Conservation (phyloP, 257 asterid genomes). For the Solanum dulcamara region DNA sequence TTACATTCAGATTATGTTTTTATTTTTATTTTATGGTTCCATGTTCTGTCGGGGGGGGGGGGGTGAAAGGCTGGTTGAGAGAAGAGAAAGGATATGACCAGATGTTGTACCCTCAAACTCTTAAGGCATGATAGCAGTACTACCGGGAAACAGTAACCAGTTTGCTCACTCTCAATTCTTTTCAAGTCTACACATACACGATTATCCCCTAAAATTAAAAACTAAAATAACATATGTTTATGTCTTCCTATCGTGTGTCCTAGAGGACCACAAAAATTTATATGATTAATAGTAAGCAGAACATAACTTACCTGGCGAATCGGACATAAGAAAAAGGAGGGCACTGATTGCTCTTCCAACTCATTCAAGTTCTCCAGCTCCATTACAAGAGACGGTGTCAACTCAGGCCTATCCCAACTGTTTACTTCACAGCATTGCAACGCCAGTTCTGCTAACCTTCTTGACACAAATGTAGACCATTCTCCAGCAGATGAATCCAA, state of each 20-base stretch:
- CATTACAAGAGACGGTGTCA: constrained; percentile 39
- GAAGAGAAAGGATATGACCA: not conserved
- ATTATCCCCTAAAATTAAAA: not conserved
- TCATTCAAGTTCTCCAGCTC: constrained; percentile 49
- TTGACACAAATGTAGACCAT: constrained; percentile 54
- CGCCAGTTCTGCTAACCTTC: constrained; percentile 63
- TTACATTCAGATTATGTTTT: not conserved
- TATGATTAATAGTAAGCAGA: not conserved
- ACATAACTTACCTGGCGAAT: constrained; percentile 46
- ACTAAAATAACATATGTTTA: not conserved
- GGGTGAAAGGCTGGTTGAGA: not conserved
- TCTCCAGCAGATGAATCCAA: constrained; percentile 73
- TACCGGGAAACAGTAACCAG: not conserved
- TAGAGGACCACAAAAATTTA: not conserved
- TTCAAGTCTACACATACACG: not conserved
- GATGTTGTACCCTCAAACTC: not conserved
- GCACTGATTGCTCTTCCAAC: constrained; percentile 60
- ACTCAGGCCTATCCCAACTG: constrained; percentile 54
- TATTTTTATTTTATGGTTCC: not conserved
- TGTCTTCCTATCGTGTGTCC: not conserved
- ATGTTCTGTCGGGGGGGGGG: not conserved
- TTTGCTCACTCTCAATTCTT: not conserved
- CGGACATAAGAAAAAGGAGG: constrained; percentile 69
- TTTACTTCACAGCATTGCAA: constrained; percentile 60
- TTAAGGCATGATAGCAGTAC: not conserved